Evolutionary conservation across 2,329 filamentous ascomycete species (phyloP).

Genomic region (Penicillium sp.): DNA sequence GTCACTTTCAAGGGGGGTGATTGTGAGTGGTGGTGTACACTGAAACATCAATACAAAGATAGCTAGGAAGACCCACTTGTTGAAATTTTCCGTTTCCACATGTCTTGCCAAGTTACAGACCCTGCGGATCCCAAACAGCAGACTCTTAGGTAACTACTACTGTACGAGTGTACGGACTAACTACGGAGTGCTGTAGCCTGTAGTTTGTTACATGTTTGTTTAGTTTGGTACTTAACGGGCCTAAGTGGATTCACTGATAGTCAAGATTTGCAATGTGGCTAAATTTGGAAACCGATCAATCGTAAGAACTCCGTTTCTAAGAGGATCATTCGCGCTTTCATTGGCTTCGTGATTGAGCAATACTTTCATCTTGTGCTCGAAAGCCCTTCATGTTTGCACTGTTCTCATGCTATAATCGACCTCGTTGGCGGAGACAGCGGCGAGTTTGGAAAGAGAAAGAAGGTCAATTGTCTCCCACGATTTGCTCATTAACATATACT

Average conservation of each 20-base stretch:
- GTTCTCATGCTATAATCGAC: constrained; percentile 10
- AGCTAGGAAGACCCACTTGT: background rate
- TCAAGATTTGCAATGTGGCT: background rate
- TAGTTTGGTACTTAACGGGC: no score
- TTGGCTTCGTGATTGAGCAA: background rate
- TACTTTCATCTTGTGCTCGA: background rate
- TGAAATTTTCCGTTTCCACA: constrained; percentile 6
- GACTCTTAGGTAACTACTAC: background rate
- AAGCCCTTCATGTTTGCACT: constrained; percentile 9
- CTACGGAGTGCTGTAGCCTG: no score
- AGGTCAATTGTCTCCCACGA: constrained; percentile 3
- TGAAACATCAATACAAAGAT: background rate
- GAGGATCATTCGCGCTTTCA: background rate
- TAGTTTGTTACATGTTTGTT: no score
- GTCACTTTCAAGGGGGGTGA: background rate
- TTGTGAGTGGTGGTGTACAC: background rate
- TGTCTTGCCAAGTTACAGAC: background rate
- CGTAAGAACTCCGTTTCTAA: background rate
- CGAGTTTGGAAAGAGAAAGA: constrained; percentile 10
- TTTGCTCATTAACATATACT: background rate
- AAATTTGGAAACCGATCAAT: background rate
- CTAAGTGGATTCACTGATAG: no score
- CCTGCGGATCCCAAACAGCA: background rate
- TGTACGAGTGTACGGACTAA: no score
- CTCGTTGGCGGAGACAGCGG: constrained; percentile 7